Evolutionary conservation across 2,329 filamentous ascomycete species (phyloP), one percentile per base, ranked within the genome.

Genomic region (Sarocladiaceae sp.): DNA sequence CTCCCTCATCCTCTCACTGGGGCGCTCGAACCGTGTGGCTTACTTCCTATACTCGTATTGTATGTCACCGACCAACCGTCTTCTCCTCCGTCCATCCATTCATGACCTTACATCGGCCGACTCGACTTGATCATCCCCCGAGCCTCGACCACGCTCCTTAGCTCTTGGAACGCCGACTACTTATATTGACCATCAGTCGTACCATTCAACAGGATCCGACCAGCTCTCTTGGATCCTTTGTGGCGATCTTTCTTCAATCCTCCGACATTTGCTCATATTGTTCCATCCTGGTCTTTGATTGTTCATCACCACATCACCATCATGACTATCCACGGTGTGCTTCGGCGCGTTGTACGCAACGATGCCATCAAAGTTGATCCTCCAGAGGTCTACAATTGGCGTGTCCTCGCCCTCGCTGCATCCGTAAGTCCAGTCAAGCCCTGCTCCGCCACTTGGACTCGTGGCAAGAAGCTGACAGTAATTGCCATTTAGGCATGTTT

Each of bases 361-460:
- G 75, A 88, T 60, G 80, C 85, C 52, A 86, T 87, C 73, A 81
- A 75, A 63, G 69, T 72, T 50, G 85, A 88, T 62, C 85, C 85
- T 13, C 74, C 76, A 15, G 80, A 87, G 65, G 82, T 88, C 54
- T 88, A 88, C 65, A 83, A 83, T 60, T 88, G 84, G 83, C 77
- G 84, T 50, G 82, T 86, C 4, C 86, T 84, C 55, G 70, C 80
- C 49, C 69, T 87, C 53, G 83, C 84, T 20, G 81, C 76, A 56
- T 85, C 83, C 42, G 73, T 75, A 59, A 60, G 69, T 57, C 2
- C 37, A n/a, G 7, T 5, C 25, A 31, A 6, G 6, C 17, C 12
- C 29, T 4, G 15, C 22, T 29, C n/a, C 17, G 15, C 22, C 22
- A 18, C 39, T 23, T 23, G 7, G 15, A 33, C 29, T 10, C 10